phyloP scores from a whole-genome alignment of 2,329 filamentous ascomycete species.

The Neurospora crassa region DNA sequence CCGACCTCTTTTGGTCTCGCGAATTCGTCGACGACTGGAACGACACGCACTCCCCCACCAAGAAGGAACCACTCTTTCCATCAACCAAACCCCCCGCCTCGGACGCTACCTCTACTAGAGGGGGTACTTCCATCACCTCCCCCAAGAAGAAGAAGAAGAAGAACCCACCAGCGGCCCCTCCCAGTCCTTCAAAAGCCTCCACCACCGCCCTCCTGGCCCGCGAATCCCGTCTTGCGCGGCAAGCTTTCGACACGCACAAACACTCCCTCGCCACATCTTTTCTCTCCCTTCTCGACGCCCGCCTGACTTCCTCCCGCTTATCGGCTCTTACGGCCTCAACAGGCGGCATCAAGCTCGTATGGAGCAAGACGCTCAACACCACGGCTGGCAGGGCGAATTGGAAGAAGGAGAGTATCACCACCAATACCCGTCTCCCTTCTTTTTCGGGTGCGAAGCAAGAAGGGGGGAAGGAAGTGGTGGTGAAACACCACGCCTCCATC shows the following conservation, averaged over 20 bases:
- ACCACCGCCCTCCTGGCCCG: slow-evolving; percentile 5
- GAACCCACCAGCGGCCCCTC: slow-evolving; percentile 5
- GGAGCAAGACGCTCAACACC: slow-evolving; percentile 70
- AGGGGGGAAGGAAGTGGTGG: slow-evolving; percentile 22
- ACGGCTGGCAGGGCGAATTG: slow-evolving; percentile 70
- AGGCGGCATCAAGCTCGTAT: slow-evolving; percentile 61
- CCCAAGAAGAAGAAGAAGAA: too few relatives aligned
- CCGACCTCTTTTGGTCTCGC: slow-evolving; percentile 51
- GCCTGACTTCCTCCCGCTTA: slow-evolving; percentile 53
- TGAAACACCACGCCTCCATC: slow-evolving; percentile 61
- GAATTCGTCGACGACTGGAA: slow-evolving; percentile 54
- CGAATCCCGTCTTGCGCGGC: slow-evolving; percentile 21
- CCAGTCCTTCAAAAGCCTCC: not conserved
- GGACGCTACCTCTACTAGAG: not conserved
- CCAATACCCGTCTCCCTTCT: too few relatives aligned
- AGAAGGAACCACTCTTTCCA: slow-evolving; percentile 21
- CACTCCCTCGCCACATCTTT: slow-evolving; percentile 54
- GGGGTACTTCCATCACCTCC: not conserved
- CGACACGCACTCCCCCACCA: slow-evolving; percentile 38
- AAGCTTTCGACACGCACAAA: slow-evolving; percentile 52
- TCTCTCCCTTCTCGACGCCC: slow-evolving; percentile 56
- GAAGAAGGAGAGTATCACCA: slow-evolving; percentile 53
- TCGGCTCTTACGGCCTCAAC: slow-evolving; percentile 47
- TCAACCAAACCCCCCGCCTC: slow-evolving; percentile 5
- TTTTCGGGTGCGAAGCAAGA: too few relatives aligned